Conservation (phyloP, 129 eudicot species). For the Lactuca saligna region DNA sequence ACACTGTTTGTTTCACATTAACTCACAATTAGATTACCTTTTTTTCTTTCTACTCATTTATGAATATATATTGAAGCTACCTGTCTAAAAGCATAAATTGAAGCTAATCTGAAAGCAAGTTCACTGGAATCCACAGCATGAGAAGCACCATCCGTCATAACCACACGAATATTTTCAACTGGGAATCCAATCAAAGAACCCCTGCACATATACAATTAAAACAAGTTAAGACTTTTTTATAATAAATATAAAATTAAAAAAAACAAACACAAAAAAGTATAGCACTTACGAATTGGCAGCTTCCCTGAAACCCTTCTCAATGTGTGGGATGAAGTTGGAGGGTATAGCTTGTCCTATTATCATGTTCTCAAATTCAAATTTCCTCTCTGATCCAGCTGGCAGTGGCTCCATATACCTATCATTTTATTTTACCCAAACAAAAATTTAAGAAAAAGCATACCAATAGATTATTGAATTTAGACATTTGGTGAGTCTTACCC, state of each 20-base stretch:
- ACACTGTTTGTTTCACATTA: slow-evolving; percentile 46
- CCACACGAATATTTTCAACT: slow-evolving; percentile 79
- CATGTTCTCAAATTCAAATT: slow-evolving; percentile 89
- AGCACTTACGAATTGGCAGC: slow-evolving; percentile 93
- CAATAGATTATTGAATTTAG: background rate
- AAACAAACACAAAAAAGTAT: no score
- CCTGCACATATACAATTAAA: slow-evolving; percentile 43
- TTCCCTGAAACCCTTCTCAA: slow-evolving; percentile 95
- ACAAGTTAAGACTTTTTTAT: no score
- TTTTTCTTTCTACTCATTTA: background rate
- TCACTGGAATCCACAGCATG: slow-evolving; percentile 99
- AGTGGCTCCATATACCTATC: slow-evolving; percentile 88
- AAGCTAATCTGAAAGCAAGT: slow-evolving; percentile 95
- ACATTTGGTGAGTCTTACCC: slow-evolving; percentile 53
- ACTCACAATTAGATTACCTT: slow-evolving; percentile 6
- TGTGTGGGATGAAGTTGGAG: slow-evolving; percentile 81
- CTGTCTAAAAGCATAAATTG: slow-evolving; percentile 98
- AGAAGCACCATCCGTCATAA: slow-evolving; percentile 84
- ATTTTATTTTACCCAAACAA: background rate
- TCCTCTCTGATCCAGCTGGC: slow-evolving; percentile 67
- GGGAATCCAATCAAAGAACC: slow-evolving; percentile 97
- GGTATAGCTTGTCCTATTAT: slow-evolving; percentile 95
- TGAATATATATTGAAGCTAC: slow-evolving; percentile 23
- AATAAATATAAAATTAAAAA: background rate
- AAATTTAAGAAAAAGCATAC: background rate